These are phyloP conservation scores for Globisporangium emineosum DNA, from an alignment of 352 stramenopile species.

Conservation along the genomic window DNA sequence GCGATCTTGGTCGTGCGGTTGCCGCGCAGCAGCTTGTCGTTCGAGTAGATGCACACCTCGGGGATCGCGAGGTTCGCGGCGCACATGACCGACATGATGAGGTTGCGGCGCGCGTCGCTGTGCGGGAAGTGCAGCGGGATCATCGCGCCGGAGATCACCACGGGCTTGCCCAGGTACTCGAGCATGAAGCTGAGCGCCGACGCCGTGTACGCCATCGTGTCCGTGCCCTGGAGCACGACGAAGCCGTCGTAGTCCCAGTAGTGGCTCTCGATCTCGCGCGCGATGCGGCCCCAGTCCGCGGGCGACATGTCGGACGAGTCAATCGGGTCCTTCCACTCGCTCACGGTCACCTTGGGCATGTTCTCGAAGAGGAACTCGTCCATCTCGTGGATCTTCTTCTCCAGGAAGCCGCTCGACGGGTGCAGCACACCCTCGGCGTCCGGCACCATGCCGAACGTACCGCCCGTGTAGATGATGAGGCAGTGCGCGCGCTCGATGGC, in stretches of 20 bases:
- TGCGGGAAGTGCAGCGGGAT: constrained; percentile 96
- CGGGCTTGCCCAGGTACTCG: constrained; percentile 94
- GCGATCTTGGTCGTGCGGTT: constrained; percentile 96
- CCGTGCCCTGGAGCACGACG: constrained; percentile 96
- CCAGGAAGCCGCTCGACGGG: constrained; percentile 84
- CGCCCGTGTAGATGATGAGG: constrained; percentile 89
- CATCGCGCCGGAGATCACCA: constrained; percentile 95
- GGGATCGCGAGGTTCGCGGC: constrained; percentile 74
- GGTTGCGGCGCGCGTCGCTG: constrained; percentile 95
- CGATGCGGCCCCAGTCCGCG: constrained; percentile 90
- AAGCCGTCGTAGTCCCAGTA: constrained; percentile 97
- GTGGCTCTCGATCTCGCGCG: constrained; percentile 91
- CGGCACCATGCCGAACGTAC: constrained; percentile 90
- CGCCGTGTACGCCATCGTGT: constrained; percentile 98
- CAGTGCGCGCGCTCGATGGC: constrained; percentile 39
- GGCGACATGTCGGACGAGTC: constrained; percentile 90
- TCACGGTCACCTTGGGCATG: constrained; percentile 76
- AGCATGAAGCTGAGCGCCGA: constrained; percentile 97
- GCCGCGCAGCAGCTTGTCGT: constrained; percentile 93
- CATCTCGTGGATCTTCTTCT: constrained; percentile 85
- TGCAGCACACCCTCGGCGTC: constrained; percentile 74
- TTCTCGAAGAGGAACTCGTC: constrained; percentile 83
- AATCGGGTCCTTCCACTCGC: constrained; percentile 79
- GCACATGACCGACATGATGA: constrained; percentile 94
- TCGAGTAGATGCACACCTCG: constrained; percentile 94